phyloP scores from a whole-genome alignment of 2,329 filamentous ascomycete genomes.

The Coleophoma eucalyptorum region DNA sequence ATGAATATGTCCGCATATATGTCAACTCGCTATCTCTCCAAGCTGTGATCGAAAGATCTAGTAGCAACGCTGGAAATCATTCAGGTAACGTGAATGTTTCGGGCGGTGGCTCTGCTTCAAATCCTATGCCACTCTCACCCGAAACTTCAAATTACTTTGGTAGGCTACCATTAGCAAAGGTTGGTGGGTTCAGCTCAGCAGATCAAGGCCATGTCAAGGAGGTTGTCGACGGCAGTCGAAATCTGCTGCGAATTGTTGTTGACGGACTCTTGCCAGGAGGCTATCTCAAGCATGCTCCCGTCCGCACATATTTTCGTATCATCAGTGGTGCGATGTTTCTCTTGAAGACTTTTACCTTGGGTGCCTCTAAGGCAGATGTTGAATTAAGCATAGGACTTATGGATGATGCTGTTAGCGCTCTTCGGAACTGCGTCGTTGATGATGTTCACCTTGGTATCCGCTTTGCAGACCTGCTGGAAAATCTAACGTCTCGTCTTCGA shows the following conservation, averaged over 20 bases:
- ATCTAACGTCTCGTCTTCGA: constrained; percentile 68
- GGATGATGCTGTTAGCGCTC: constrained; percentile 68
- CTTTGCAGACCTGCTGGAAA: constrained; percentile 79
- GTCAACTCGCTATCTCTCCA: constrained; percentile 92
- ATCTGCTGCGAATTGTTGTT: constrained; percentile 72
- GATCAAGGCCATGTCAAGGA: constrained; percentile 73
- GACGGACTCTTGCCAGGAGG: constrained; percentile 70
- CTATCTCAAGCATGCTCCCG: constrained; percentile 78
- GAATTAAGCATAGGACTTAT: constrained; percentile 72
- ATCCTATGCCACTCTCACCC: constrained; percentile 44
- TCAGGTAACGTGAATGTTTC: constrained; percentile 26
- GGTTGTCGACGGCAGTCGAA: constrained; percentile 74
- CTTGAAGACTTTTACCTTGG: constrained; percentile 79
- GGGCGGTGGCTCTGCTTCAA: constrained; percentile 31
- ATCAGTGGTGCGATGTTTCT: constrained; percentile 83
- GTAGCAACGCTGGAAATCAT: constrained; percentile 61
- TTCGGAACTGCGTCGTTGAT: constrained; percentile 76
- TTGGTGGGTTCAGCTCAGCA: constrained; percentile 59
- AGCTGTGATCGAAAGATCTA: constrained; percentile 90
- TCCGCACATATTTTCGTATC: constrained; percentile 82
- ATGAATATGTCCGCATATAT: constrained; percentile 92
- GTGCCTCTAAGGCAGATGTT: constrained; percentile 74
- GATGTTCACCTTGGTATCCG: constrained; percentile 82
- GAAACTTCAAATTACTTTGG: constrained; percentile 63
- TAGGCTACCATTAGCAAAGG: constrained; percentile 58